Evolutionary conservation across 768 basidiomycete species (phyloP).

Genomic region (Lentinula lateritia): DNA sequence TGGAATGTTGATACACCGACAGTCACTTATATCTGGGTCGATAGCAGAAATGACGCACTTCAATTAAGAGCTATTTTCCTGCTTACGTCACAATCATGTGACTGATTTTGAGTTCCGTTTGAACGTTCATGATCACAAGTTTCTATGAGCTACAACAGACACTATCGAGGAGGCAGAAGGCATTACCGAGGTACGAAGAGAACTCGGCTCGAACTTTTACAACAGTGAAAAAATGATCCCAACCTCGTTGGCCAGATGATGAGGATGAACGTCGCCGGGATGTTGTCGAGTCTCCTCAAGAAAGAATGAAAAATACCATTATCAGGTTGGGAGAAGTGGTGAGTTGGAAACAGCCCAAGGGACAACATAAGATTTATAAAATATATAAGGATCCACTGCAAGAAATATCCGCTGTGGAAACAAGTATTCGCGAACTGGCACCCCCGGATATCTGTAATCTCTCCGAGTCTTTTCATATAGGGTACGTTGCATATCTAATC

Average conservation of each 20-base stretch:
- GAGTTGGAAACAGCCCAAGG: slow-evolving; percentile 24
- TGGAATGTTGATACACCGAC: too few species aligned
- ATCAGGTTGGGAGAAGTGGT: slow-evolving; percentile 81
- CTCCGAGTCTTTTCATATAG: slow-evolving; percentile 72
- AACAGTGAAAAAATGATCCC: slow-evolving; percentile 12
- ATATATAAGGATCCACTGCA: slow-evolving; percentile 56
- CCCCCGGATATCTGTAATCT: slow-evolving; percentile 57
- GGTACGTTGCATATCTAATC: slow-evolving; percentile 33
- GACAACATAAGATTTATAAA: not conserved
- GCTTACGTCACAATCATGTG: too few species aligned
- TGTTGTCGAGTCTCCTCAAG: slow-evolving; percentile 62
- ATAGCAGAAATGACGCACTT: too few species aligned
- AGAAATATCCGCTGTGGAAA: slow-evolving; percentile 62
- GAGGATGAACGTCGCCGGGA: slow-evolving; percentile 65
- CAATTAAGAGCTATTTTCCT: too few species aligned
- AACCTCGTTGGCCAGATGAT: slow-evolving; percentile 44
- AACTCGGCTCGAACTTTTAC: slow-evolving; percentile 5
- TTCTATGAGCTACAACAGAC: slow-evolving; percentile 55
- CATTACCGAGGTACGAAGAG: slow-evolving; percentile 45
- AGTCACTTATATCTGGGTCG: too few species aligned
- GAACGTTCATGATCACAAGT: not conserved
- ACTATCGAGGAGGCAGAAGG: slow-evolving; percentile 41
- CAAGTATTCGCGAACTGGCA: slow-evolving; percentile 55
- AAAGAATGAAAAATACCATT: slow-evolving; percentile 61
- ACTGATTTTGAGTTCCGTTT: not conserved